Evolutionary conservation across 2,329 filamentous ascomycete genomes (phyloP), one percentile per base, ranked within the genome.

Genomic region (Curvularia hawaiiensis): DNA sequence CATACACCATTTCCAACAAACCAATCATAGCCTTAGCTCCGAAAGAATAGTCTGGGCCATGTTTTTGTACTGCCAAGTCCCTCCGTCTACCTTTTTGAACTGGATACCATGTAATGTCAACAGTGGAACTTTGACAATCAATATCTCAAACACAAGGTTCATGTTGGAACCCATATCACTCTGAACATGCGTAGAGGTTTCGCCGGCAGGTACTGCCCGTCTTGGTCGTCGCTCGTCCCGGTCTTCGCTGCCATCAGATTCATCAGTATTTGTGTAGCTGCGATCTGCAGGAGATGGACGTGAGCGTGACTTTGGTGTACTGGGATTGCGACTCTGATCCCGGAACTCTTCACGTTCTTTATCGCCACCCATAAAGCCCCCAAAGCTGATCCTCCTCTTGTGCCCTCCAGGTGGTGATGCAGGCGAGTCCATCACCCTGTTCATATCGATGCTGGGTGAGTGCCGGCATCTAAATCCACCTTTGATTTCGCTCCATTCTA

Each of bases 51-150:
- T 92, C 77, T 97, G 93, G 35, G 95, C 95, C 92, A 98, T 96
- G 72, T 91, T 94, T 82, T 97, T 97, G 80, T 96, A 99, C 77
- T 97, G 93, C 93, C 94, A 98, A 57, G 95, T 98, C 58, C 96
- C 94, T 35, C 95, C 94, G 56, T 91, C 87, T 66, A 98, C 89
- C 74, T 95, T 92, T 83, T 99, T 99, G 82, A 99, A 99, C 76
- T 98, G 95, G 60, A 99, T 93, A 48, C 95, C 95, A 72, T 99
- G 94, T 56, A 99, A 79, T 41, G 90, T 92, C 59, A 99, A 87
- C 50, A 99, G 81, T 12, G 95, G 95, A 26, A 99, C 92, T 79
- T 99, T 99, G 74, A 99, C 95, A 66, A 99, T 95, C 66, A 97
- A 88, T 62, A 98, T 97, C 75, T 99, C 95, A 72, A 98, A 99